Percentiles rank a stretch among this genome's conserved stretches.
These are phyloP conservation scores for Akanthomyces muscarius DNA, from an alignment of 2,329 filamentous ascomycete genomes.

Conservation along the genomic window DNA sequence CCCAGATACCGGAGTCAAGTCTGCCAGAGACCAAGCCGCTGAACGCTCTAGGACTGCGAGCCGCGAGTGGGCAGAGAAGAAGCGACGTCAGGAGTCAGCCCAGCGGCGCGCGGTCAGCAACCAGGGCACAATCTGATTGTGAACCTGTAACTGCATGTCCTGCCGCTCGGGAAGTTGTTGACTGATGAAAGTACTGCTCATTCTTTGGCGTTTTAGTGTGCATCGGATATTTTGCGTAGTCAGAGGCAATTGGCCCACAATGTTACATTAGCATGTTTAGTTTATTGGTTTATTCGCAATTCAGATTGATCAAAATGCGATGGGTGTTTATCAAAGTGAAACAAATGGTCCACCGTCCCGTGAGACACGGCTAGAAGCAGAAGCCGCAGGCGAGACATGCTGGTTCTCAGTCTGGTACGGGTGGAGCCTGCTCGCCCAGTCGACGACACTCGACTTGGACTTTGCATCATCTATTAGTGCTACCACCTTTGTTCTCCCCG, in stretches of 20 bases:
- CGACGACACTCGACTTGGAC: background rate
- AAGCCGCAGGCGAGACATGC: too few species aligned
- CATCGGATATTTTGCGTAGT: constrained; percentile 9
- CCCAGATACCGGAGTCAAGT: constrained; percentile 48
- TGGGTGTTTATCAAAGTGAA: background rate
- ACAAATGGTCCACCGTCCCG: background rate
- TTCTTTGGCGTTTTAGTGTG: constrained; percentile 8
- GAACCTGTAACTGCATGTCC: background rate
- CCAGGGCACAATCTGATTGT: background rate
- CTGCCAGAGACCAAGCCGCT: constrained; percentile 56
- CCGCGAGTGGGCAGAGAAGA: constrained; percentile 60
- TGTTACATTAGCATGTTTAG: constrained; percentile 16
- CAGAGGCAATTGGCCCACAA: constrained; percentile 10
- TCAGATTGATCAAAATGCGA: background rate
- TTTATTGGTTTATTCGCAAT: background rate
- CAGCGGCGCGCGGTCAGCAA: background rate
- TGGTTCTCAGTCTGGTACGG: background rate
- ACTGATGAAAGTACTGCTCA: background rate
- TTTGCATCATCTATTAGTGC: background rate
- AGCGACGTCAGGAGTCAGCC: constrained; percentile 38
- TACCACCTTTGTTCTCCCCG: background rate
- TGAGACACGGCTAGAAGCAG: background rate
- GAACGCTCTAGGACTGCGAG: constrained; percentile 56
- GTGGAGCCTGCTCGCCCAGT: background rate
- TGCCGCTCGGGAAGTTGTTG: background rate